phyloP scores from a whole-genome alignment of 140 eudicot genomes.

The Stevia rebaudiana region DNA sequence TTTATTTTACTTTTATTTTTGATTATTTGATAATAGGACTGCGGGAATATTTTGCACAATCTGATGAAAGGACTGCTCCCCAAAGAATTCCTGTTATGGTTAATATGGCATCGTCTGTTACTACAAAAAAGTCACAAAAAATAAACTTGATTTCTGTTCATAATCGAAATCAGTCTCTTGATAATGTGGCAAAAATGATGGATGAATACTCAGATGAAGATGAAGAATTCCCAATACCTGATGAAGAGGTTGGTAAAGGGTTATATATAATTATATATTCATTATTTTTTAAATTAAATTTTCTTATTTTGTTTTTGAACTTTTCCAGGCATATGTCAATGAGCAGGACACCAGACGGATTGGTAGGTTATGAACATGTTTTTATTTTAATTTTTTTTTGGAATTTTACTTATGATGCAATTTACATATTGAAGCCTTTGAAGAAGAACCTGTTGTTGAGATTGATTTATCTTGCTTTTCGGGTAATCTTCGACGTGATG shows the following conservation, averaged over 20 bases:
- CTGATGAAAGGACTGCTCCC: conserved; percentile 78
- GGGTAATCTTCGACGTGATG: conserved; percentile 81
- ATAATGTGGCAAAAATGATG: conserved; percentile 65
- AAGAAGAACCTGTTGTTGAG: conserved; percentile 68
- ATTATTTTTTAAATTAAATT: not conserved
- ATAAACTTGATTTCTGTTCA: conserved; percentile 41
- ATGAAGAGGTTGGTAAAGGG: conserved; percentile 56
- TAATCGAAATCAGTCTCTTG: conserved; percentile 58
- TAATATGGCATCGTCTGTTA: conserved; percentile 78
- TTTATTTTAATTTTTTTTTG: not conserved
- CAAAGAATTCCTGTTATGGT: conserved; percentile 96
- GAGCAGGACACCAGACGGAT: conserved; percentile 52
- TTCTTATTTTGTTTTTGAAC: not conserved
- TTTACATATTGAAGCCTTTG: conserved; percentile 46
- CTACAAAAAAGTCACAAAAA: conserved; percentile 55
- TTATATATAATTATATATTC: not conserved
- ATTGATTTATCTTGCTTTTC: conserved; percentile 78
- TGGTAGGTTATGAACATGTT: conserved; percentile 37
- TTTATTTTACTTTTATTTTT: not conserved
- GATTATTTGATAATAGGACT: conserved; percentile 43
- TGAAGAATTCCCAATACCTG: conserved; percentile 67
- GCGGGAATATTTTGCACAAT: conserved; percentile 89
- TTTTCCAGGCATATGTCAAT: conserved; percentile 46
- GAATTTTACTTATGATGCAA: not conserved
- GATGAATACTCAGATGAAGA: conserved; percentile 97